Conservation (phyloP, 495 filamentous ascomycete genomes). For the Pyronema domesticum region DNA sequence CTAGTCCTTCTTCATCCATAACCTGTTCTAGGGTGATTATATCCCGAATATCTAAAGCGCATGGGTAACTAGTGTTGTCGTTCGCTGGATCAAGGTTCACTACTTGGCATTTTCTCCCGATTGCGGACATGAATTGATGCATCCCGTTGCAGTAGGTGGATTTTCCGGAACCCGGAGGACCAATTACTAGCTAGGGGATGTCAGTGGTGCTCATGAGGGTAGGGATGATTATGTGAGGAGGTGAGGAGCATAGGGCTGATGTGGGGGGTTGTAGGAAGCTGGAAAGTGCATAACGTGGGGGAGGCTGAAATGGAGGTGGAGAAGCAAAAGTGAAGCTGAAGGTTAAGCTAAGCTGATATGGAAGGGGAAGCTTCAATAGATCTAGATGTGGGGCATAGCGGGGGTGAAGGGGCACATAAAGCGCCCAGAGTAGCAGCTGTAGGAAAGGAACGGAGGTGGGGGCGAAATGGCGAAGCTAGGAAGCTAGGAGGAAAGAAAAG, state of each 20-base stretch:
- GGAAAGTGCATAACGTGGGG: neutral
- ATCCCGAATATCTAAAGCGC: constrained; percentile 77
- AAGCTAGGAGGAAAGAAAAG: no score
- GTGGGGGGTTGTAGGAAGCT: neutral
- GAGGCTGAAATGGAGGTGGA: neutral
- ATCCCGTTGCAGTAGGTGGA: constrained; percentile 97
- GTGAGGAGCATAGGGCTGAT: neutral
- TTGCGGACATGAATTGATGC: constrained; percentile 91
- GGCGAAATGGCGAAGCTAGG: neutral
- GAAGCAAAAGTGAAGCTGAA: no score
- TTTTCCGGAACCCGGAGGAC: constrained; percentile 85
- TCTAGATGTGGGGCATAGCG: no score
- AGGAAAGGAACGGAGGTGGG: neutral
- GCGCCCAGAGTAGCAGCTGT: no score
- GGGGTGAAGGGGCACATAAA: no score
- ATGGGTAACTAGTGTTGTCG: constrained; percentile 60
- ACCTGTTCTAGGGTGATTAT: constrained; percentile 81
- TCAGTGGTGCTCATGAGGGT: neutral
- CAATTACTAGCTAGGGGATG: constrained; percentile 55
- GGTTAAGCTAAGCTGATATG: no score
- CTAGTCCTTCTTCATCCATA: constrained; percentile 80
- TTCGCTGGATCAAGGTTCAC: constrained; percentile 97
- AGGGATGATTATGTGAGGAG: neutral
- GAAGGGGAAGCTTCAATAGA: no score
- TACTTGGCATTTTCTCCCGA: constrained; percentile 81